Percentiles rank a stretch among this genome's conserved stretches.
phyloP scores from a whole-genome alignment of 2,329 filamentous ascomycete species.

The Curvularia verruculosa region DNA sequence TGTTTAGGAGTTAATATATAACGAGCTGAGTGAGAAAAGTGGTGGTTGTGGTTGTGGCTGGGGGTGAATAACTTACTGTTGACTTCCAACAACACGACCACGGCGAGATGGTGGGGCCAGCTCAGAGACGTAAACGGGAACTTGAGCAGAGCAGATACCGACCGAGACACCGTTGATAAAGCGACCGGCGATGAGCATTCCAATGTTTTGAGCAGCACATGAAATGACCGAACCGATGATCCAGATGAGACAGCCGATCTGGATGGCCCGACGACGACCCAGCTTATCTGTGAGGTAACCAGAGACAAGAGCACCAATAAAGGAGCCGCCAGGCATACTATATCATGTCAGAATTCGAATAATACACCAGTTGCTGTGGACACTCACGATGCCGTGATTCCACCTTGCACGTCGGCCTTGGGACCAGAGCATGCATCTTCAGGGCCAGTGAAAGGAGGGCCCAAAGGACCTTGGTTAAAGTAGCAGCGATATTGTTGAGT shows the following conservation, averaged over 20 bases:
- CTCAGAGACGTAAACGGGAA: constrained; percentile 72
- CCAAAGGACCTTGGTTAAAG: constrained; percentile 63
- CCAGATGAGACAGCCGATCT: constrained; percentile 60
- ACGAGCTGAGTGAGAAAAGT: no score
- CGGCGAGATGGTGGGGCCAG: constrained; percentile 64
- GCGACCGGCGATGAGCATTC: constrained; percentile 74
- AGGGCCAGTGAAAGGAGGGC: constrained; percentile 44
- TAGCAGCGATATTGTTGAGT: constrained; percentile 73
- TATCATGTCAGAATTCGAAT: not conserved
- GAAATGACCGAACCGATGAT: constrained; percentile 67
- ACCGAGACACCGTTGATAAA: constrained; percentile 74
- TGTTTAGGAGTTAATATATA: no score
- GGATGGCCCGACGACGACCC: constrained; percentile 61
- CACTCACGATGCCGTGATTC: constrained; percentile 52
- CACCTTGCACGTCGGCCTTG: constrained; percentile 63
- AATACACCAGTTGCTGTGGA: not conserved
- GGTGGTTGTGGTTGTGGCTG: no score
- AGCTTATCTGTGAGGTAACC: constrained; percentile 64
- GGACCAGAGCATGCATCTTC: constrained; percentile 60
- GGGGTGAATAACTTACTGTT: constrained; percentile 56
- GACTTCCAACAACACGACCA: constrained; percentile 71
- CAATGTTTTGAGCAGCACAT: constrained; percentile 67
- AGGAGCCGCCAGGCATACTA: constrained; percentile 71
- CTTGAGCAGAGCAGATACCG: constrained; percentile 73
- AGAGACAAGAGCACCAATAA: constrained; percentile 66